phyloP scores from a whole-genome alignment of 1,284 basidiomycete genomes.

The Pisolithus thermaeus region DNA sequence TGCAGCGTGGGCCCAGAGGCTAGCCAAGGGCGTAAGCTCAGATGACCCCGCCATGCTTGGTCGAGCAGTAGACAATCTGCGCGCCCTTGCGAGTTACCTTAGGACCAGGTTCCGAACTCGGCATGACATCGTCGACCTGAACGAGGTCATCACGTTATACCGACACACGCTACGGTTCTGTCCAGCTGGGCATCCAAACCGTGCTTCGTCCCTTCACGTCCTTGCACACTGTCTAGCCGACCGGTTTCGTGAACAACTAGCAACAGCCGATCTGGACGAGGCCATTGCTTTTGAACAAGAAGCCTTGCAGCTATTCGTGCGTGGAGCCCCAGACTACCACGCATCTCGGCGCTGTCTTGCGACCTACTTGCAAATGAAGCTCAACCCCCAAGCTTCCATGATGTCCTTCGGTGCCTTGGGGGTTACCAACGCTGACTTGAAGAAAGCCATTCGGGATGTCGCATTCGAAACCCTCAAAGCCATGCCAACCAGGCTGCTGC shows the following conservation, averaged over 20 bases:
- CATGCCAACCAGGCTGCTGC: background rate
- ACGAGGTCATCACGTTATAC: background rate
- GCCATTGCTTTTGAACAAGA: background rate
- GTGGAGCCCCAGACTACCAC: too few species aligned
- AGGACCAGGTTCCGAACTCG: background rate
- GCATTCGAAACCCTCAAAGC: background rate
- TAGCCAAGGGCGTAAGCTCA: too few species aligned
- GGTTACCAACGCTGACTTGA: too few species aligned
- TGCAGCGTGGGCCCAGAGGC: too few species aligned
- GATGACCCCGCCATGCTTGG: too few species aligned
- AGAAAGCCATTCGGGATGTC: too few species aligned
- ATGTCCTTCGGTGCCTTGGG: too few species aligned
- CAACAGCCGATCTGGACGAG: background rate
- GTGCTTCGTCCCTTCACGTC: background rate
- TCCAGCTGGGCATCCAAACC: background rate
- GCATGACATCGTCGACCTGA: background rate
- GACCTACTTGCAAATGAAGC: too few species aligned
- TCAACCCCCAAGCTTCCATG: too few species aligned
- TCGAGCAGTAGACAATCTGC: background rate
- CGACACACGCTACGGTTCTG: background rate
- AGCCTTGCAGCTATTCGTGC: background rate
- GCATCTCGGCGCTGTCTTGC: too few species aligned
- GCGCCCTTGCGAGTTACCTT: background rate
- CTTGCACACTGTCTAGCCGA: background rate
- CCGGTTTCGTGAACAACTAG: background rate